Conservation (phyloP, 1,284 basidiomycete species). For the Cryptococcus sp. region DNA sequence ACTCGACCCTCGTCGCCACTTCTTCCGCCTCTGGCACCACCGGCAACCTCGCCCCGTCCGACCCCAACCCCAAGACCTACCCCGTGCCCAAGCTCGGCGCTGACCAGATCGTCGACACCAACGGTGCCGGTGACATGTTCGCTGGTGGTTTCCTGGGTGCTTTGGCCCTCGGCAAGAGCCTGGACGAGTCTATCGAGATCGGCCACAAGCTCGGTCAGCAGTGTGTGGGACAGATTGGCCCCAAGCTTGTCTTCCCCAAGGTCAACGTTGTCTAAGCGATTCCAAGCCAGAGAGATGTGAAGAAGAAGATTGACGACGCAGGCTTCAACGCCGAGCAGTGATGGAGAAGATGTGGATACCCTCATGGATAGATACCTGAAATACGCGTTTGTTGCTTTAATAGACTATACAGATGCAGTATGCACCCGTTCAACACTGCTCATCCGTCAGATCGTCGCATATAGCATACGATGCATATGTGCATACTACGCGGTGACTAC, state of each 20-base stretch:
- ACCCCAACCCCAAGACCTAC: slow-evolving; percentile 60
- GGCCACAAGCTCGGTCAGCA: slow-evolving; percentile 90
- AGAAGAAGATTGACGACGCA: neutral
- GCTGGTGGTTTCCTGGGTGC: slow-evolving; percentile 96
- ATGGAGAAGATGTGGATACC: neutral
- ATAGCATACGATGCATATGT: too few relatives aligned
- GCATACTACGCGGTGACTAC: too few relatives aligned
- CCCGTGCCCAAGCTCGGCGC: slow-evolving; percentile 66
- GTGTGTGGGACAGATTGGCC: slow-evolving; percentile 78
- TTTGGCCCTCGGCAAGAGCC: slow-evolving; percentile 73
- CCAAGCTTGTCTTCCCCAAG: slow-evolving; percentile 48
- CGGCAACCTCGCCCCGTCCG: slow-evolving; percentile 47
- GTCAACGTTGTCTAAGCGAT: slow-evolving; percentile 36
- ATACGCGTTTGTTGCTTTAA: neutral
- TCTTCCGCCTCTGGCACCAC: slow-evolving; percentile 60
- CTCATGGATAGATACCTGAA: slow-evolving; percentile 2
- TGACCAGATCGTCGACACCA: slow-evolving; percentile 90
- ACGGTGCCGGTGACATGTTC: slow-evolving; percentile 98
- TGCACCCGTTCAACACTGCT: slow-evolving; percentile 8
- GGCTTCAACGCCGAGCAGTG: slow-evolving; percentile 19
- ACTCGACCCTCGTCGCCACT: slow-evolving; percentile 77
- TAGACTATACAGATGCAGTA: slow-evolving; percentile 7
- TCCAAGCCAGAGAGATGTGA: neutral
- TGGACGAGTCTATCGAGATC: slow-evolving; percentile 77
- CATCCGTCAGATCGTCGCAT: neutral